A percentile compares a stretch with the other conserved stretches of the same genome.
phyloP scores from a whole-genome alignment of 2,329 filamentous ascomycete genomes.

The Sporothrix pseudoabietina region DNA sequence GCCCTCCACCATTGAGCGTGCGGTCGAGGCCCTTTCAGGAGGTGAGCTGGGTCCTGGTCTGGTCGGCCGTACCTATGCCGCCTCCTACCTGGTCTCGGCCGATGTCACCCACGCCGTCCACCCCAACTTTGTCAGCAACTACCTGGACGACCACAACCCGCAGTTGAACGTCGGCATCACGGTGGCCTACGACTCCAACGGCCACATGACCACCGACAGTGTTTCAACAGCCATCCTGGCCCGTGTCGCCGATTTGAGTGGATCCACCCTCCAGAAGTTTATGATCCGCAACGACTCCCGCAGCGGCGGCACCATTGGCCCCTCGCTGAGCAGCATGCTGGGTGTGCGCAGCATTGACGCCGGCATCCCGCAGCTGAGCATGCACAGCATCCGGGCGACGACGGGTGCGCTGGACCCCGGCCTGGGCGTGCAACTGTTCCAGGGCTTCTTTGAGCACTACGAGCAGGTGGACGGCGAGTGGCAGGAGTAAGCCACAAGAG shows the following conservation, averaged over 20 bases:
- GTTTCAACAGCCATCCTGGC: conserved; percentile 80
- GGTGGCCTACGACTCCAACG: conserved; percentile 81
- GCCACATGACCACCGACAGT: conserved; percentile 93
- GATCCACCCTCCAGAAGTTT: conserved; percentile 77
- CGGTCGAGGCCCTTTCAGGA: conserved; percentile 68
- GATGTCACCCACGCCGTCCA: conserved; percentile 95
- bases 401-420: conserved; percentile 85
- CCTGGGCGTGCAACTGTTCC: conserved; percentile 83
- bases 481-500: conserved; percentile 35
- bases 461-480: conserved; percentile 85
- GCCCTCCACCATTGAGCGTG: conserved; percentile 75
- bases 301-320: conserved; percentile 92
- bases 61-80: conserved; percentile 80
- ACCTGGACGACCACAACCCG: conserved; percentile 83
- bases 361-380: conserved; percentile 86
- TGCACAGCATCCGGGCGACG: conserved; percentile 90
- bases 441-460: conserved; percentile 84
- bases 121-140: conserved; percentile 85
- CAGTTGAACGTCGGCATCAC: conserved; percentile 85
- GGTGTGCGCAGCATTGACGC: conserved; percentile 84
- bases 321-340: conserved; percentile 78
- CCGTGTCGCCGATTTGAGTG: conserved; percentile 74
- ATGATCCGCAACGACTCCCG: conserved; percentile 92
- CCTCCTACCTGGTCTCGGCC: conserved; percentile 87
- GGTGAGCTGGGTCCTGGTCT: conserved; percentile 58